Conservation (phyloP, 2,329 filamentous ascomycete species). For the Apiospora kogelbergensis region DNA sequence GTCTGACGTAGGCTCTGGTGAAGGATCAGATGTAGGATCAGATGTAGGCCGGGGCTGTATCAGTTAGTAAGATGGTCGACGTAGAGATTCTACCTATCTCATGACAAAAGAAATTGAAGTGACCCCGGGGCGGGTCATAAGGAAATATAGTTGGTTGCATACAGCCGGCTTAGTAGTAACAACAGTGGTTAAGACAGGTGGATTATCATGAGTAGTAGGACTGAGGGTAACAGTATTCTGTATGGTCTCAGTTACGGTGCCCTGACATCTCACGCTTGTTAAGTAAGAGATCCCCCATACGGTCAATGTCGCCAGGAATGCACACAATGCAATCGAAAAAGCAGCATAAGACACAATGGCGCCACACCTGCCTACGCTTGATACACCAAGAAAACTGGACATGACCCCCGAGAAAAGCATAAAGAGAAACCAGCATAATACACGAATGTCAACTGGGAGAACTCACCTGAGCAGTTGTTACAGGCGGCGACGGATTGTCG, state of each 20-base stretch:
- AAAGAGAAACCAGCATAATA: conserved; percentile 9
- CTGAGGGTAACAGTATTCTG: conserved; percentile 35
- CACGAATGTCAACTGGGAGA: conserved; percentile 24
- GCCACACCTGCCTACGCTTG: background rate
- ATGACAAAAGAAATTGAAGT: background rate
- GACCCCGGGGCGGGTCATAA: background rate
- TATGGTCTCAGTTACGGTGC: conserved; percentile 32
- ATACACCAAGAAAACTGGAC: background rate
- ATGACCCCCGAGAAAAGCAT: too few species aligned
- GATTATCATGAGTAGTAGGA: conserved; percentile 22
- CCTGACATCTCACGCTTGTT: conserved; percentile 30
- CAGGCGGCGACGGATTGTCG: conserved; percentile 21
- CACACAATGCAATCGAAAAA: conserved; percentile 3
- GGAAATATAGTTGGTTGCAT: conserved; percentile 19
- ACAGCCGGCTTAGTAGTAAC: conserved; percentile 24
- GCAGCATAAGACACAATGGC: conserved; percentile 7
- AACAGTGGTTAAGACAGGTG: conserved; percentile 12
- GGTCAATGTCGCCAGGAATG: conserved; percentile 12
- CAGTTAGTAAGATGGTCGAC: background rate
- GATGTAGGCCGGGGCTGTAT: background rate
- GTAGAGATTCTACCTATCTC: background rate
- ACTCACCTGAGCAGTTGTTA: conserved; percentile 29
- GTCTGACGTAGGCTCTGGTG: conserved; percentile 21
- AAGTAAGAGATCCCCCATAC: conserved; percentile 20
- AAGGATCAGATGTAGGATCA: conserved; percentile 18